Evolutionary conservation across 129 eudicot genomes (phyloP).

Genomic region (Saposhnikovia divaricata): DNA sequence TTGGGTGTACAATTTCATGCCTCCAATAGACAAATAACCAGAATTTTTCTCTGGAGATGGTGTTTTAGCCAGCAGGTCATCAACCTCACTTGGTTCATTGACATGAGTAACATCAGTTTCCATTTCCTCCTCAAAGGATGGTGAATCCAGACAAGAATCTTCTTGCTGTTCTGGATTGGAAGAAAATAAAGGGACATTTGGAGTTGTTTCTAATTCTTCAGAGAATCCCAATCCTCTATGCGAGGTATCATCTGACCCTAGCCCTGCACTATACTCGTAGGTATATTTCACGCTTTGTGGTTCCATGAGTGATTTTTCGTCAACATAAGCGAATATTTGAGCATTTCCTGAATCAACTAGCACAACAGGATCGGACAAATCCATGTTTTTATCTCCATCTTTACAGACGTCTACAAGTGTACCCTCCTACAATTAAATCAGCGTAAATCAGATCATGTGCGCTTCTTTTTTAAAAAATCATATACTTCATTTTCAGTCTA

Average conservation of each 20-base stretch:
- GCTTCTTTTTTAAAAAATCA: not conserved
- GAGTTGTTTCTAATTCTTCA: conserved; percentile 32
- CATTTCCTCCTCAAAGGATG: conserved; percentile 54
- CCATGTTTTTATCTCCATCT: conserved; percentile 25
- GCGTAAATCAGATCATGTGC: conserved; percentile 2
- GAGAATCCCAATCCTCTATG: conserved; percentile 79
- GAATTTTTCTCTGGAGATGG: conserved; percentile 42
- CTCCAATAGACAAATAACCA: conserved; percentile 72
- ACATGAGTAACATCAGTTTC: conserved; percentile 28
- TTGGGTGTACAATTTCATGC: conserved; percentile 61
- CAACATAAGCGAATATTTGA: conserved; percentile 40
- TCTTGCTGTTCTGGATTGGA: conserved; percentile 30
- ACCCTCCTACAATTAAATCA: conserved; percentile 33
- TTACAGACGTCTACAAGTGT: conserved; percentile 21
- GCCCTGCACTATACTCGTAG: conserved; percentile 38
- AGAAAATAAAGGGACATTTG: conserved; percentile 16
- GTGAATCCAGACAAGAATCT: conserved; percentile 16
- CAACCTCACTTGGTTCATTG: conserved; percentile 16
- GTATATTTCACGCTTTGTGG: conserved; percentile 29
- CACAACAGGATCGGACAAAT: conserved; percentile 34
- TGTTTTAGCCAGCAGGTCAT: conserved; percentile 21
- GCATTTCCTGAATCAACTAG: conserved; percentile 42
- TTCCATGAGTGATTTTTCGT: conserved; percentile 37
- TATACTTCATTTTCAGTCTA: not conserved
- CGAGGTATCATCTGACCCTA: conserved; percentile 43